phyloP scores from a whole-genome alignment of 768 basidiomycete genomes.

The Nidularia sp. region DNA sequence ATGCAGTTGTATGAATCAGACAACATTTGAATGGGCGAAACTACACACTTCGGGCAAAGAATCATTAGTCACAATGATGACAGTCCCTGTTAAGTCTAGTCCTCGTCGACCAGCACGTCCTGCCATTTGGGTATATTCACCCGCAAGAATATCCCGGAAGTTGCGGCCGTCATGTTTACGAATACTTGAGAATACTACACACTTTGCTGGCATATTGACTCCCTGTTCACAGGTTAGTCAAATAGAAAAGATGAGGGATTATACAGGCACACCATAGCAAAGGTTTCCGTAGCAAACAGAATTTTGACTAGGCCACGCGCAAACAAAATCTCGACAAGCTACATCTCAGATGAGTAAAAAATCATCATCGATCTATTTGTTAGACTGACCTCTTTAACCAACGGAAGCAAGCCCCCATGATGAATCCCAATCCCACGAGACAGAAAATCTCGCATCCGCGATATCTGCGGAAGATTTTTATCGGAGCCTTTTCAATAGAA shows the following conservation, averaged over 20 bases:
- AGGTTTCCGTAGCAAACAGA: constrained; percentile 97
- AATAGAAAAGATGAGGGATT: background rate
- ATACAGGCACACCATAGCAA: constrained; percentile 81
- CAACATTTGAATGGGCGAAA: background rate
- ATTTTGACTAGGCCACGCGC: constrained; percentile 94
- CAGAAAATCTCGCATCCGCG: constrained; percentile 83
- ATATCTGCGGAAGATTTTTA: constrained; percentile 89
- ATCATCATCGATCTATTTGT: constrained; percentile 5
- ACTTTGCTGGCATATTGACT: constrained; percentile 98
- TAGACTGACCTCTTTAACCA: constrained; percentile 99
- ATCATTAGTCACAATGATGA: constrained; percentile 84
- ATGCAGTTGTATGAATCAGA: background rate
- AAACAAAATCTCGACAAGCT: constrained; percentile 97
- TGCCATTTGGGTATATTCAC: constrained; percentile 99
- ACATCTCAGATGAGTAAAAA: constrained; percentile 1
- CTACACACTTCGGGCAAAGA: constrained; percentile 75
- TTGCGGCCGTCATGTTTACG: constrained; percentile 92
- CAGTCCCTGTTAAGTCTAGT: constrained; percentile 91
- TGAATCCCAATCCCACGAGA: constrained; percentile 95
- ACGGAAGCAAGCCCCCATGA: constrained; percentile 92
- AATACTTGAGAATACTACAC: constrained; percentile 92
- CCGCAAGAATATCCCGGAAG: constrained; percentile 88
- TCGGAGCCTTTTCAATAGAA: constrained; percentile 63
- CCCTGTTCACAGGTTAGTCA: constrained; percentile 54
- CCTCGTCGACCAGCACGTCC: constrained; percentile 96